These are phyloP conservation scores for Salvia hispanica DNA, from an alignment of 257 asterid species.

Conservation along the genomic window DNA sequence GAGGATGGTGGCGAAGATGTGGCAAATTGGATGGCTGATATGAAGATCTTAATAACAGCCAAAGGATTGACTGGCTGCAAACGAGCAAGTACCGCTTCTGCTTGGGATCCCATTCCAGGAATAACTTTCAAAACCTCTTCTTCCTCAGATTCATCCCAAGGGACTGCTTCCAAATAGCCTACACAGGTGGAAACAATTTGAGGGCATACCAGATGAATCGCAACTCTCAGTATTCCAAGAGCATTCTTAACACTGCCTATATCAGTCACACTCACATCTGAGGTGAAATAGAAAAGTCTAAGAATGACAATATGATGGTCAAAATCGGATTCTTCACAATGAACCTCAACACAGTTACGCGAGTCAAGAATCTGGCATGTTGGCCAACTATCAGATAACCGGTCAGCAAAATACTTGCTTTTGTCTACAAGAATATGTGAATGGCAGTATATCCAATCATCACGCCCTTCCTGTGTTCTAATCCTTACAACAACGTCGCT, in stretches of 20 bases:
- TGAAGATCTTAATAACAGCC: constrained; percentile 53
- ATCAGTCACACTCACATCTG: constrained; percentile 46
- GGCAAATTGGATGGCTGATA: constrained; percentile 70
- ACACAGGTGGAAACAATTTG: constrained; percentile 65
- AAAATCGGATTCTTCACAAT: constrained; percentile 69
- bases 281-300: constrained; percentile 55
- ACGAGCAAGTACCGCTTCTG: constrained; percentile 68
- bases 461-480: constrained; percentile 80
- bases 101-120: constrained; percentile 71
- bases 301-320: constrained; percentile 66
- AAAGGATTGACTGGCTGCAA: constrained; percentile 68
- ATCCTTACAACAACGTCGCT: constrained; percentile 87
- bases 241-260: constrained; percentile 66
- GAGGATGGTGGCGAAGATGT: constrained; percentile 61
- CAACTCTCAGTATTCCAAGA: constrained; percentile 65
- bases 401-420: constrained; percentile 77
- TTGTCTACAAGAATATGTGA: constrained; percentile 53
- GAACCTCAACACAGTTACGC: constrained; percentile 81
- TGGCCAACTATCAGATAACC: constrained; percentile 82
- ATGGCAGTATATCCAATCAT: constrained; percentile 83
- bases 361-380: constrained; percentile 87
- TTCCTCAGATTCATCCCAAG: constrained; percentile 95
- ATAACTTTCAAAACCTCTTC: constrained; percentile 76
- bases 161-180: constrained; percentile 82
- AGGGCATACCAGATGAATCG: constrained; percentile 75